A percentile compares a stretch with the other conserved stretches of the same genome.
Conservation (phyloP, 2,329 filamentous ascomycete genomes). For the Ceratocystis diversiconidia region DNA sequence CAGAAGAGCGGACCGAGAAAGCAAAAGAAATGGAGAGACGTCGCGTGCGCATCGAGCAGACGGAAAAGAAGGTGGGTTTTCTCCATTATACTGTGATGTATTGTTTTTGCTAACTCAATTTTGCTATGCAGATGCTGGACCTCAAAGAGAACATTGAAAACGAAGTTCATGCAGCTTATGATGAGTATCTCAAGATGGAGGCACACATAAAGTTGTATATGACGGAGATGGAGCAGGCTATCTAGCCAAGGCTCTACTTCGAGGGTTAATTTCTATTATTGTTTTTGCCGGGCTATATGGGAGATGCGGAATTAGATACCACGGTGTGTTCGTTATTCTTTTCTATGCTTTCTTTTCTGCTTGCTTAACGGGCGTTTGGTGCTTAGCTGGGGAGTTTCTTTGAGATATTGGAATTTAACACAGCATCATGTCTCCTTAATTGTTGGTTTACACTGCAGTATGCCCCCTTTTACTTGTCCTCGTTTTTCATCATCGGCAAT, state of each 20-base stretch:
- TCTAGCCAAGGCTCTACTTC: constrained; percentile 27
- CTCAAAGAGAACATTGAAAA: constrained; percentile 95
- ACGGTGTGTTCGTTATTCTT: constrained; percentile 9
- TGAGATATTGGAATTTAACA: background rate
- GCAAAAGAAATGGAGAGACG: constrained; percentile 83
- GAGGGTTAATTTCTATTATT: background rate
- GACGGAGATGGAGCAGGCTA: constrained; percentile 92
- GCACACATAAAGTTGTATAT: constrained; percentile 96
- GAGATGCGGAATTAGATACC: background rate
- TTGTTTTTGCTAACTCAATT: constrained; percentile 16
- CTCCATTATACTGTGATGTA: background rate
- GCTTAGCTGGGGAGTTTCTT: constrained; percentile 2
- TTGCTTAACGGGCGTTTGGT: constrained; percentile 10
- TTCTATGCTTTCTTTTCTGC: constrained; percentile 7
- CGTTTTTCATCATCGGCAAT: background rate
- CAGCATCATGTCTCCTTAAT: background rate
- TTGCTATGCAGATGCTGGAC: constrained; percentile 67
- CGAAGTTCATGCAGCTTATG: constrained; percentile 77
- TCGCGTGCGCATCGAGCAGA: constrained; percentile 90
- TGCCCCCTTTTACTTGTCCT: constrained; percentile 7
- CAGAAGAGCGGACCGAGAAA: constrained; percentile 74
- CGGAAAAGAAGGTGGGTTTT: constrained; percentile 76
- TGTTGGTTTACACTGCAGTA: constrained; percentile 11
- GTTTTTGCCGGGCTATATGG: background rate
- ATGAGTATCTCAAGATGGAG: constrained; percentile 96